phyloP scores from a whole-genome alignment of 768 basidiomycete genomes.

The Plicaturopsis crispa region DNA sequence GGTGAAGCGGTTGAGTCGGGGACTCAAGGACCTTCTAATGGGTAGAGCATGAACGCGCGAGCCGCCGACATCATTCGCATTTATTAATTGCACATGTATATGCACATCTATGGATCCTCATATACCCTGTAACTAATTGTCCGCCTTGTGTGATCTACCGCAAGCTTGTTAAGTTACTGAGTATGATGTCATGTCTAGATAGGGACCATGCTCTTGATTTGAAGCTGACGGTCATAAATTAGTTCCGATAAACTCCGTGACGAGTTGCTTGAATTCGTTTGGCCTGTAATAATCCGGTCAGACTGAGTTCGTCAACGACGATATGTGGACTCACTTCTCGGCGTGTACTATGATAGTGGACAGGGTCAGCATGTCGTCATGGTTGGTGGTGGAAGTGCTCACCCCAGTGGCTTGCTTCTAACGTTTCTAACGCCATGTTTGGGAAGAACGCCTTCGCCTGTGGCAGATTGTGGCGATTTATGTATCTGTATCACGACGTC shows the following conservation, averaged over 20 bases:
- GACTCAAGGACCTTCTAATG: too few relatives aligned
- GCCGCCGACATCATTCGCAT: too few relatives aligned
- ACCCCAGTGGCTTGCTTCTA: slow-evolving; percentile 90
- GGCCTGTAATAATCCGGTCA: slow-evolving; percentile 26
- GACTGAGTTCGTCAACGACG: slow-evolving; percentile 1
- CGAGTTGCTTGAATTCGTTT: slow-evolving; percentile 41
- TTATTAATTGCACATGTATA: too few relatives aligned
- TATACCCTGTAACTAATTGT: too few relatives aligned
- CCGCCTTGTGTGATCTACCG: slow-evolving; percentile 6
- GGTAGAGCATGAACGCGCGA: too few relatives aligned
- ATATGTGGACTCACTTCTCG: slow-evolving; percentile 43
- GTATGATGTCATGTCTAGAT: slow-evolving; percentile 4
- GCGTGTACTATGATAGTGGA: slow-evolving; percentile 60
- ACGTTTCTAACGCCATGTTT: slow-evolving; percentile 43
- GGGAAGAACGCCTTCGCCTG: slow-evolving; percentile 69
- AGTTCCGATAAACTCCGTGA: background rate
- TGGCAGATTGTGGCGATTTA: slow-evolving; percentile 65
- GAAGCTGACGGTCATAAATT: background rate
- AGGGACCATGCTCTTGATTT: background rate
- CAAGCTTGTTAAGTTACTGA: slow-evolving; percentile 12
- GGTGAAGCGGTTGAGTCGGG: too few relatives aligned
- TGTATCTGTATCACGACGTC: slow-evolving; percentile 39
- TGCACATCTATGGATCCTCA: too few relatives aligned
- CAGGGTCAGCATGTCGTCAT: background rate
- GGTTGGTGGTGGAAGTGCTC: slow-evolving; percentile 13